Conservation (phyloP, 768 basidiomycete genomes). For the Mycena epipterygia region DNA sequence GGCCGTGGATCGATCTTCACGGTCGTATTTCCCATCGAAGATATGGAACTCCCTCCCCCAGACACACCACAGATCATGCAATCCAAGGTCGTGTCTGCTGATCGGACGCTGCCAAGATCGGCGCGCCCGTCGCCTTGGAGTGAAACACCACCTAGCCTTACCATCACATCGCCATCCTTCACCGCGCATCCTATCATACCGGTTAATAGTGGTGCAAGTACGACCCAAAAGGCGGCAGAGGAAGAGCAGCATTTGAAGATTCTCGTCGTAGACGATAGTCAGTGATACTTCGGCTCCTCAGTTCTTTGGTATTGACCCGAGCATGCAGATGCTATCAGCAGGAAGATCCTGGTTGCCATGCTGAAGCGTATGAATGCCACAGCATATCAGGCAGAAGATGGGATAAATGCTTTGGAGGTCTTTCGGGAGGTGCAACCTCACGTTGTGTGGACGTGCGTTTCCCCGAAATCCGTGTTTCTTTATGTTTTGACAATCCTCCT, state of each 20-base stretch:
- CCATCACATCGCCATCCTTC: not conserved
- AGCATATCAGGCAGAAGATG: constrained; percentile 26
- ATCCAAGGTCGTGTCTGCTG: not conserved
- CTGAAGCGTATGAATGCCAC: constrained; percentile 21
- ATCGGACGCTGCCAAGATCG: not conserved
- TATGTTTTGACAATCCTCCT: not conserved
- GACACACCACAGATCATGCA: not conserved
- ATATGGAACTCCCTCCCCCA: not conserved
- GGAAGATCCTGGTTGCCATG: constrained; percentile 27
- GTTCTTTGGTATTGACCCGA: not conserved
- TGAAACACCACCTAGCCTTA: no score
- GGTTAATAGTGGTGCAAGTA: not conserved
- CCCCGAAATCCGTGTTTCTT: not conserved
- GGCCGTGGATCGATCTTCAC: constrained; percentile 23
- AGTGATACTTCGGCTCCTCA: not conserved
- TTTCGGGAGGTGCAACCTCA: constrained; percentile 27
- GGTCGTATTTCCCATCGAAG: constrained; percentile 12
- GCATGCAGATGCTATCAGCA: constrained; percentile 21
- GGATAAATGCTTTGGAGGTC: constrained; percentile 18
- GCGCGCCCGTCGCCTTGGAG: not conserved
- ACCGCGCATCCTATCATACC: not conserved
- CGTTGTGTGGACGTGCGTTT: constrained; percentile 31
- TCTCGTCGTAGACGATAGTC: constrained; percentile 31
- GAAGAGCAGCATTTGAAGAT: constrained; percentile 16
- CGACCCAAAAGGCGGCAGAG: not conserved